These are phyloP conservation scores for Torulaspora globosa DNA, from an alignment of 1,139 yeast genomes.

Conservation along the genomic window DNA sequence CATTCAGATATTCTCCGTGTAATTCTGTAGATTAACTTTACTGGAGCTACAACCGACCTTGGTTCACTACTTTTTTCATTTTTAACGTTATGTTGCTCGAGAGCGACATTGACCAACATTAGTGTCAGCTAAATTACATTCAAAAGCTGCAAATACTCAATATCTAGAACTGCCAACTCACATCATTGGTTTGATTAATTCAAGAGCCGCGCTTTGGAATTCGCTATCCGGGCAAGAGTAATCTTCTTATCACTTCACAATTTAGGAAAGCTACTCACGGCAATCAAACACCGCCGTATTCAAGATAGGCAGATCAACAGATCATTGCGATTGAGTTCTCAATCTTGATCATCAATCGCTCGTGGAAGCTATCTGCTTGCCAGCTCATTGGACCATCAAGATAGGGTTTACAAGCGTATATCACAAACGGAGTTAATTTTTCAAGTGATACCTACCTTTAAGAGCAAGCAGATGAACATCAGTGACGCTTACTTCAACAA, in stretches of 20 bases:
- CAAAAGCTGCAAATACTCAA: neutral
- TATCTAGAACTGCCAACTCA: no score
- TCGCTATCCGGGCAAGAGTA: no score
- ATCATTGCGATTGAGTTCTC: neutral
- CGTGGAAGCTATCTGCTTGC: neutral
- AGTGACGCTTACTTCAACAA: neutral
- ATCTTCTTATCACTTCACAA: neutral
- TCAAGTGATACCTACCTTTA: neutral
- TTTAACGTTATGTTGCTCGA: neutral
- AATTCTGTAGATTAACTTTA: constrained; percentile 1
- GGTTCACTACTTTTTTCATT: neutral
- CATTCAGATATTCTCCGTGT: neutral
- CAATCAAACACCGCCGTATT: neutral
- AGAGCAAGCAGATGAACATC: neutral
- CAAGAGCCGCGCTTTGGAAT: no score
- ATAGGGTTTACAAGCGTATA: neutral
- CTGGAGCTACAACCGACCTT: neutral
- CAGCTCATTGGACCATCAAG: neutral
- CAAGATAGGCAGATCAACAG: neutral
- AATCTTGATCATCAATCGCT: no score
- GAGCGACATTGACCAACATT: neutral
- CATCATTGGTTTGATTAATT: no score
- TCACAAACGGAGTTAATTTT: neutral
- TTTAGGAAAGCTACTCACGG: neutral
- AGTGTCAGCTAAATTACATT: neutral